A percentile compares a stretch with the other conserved stretches of the same genome.
Evolutionary conservation across 2,329 filamentous ascomycete species (phyloP).

Genomic region (Pyrenochaeta sp.): DNA sequence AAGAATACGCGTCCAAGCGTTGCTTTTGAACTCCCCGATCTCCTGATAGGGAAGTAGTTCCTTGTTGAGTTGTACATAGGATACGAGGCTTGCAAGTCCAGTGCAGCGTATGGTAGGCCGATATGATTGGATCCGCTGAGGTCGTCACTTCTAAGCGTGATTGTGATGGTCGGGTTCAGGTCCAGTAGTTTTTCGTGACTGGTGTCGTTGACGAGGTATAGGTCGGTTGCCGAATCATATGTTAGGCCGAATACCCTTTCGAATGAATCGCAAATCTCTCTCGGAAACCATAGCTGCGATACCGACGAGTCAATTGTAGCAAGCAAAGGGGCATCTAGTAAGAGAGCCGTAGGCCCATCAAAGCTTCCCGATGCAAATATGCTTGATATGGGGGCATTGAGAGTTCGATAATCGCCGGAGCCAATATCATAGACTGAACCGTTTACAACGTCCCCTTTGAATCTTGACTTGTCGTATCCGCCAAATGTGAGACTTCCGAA

Average conservation of each 20-base stretch:
- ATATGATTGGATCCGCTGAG: neutral
- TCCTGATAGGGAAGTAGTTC: slow-evolving; percentile 29
- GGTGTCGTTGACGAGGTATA: slow-evolving; percentile 38
- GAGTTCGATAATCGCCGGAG: too few species aligned
- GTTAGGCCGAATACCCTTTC: slow-evolving; percentile 36
- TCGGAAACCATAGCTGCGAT: slow-evolving; percentile 22
- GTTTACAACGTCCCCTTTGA: too few species aligned
- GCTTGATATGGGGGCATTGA: too few species aligned
- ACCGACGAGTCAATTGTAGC: slow-evolving; percentile 44
- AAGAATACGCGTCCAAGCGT: slow-evolving; percentile 37
- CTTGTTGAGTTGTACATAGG: neutral
- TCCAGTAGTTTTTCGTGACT: neutral
- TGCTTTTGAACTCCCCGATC: slow-evolving; percentile 39
- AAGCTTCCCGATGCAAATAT: slow-evolving; percentile 11
- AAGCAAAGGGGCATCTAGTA: slow-evolving; percentile 14
- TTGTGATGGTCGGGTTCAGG: neutral
- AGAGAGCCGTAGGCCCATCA: neutral
- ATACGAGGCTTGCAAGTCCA: slow-evolving; percentile 10
- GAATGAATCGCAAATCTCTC: slow-evolving; percentile 39
- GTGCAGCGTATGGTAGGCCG: slow-evolving; percentile 23
- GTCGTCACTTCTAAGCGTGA: neutral
- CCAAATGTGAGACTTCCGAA: slow-evolving; percentile 39
- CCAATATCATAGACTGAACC: too few species aligned
- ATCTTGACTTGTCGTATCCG: too few species aligned
- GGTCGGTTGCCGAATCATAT: slow-evolving; percentile 30